Base-by-base conservation (phyloP, 345 rosid species). In the Alliaria petiolata region DNA sequence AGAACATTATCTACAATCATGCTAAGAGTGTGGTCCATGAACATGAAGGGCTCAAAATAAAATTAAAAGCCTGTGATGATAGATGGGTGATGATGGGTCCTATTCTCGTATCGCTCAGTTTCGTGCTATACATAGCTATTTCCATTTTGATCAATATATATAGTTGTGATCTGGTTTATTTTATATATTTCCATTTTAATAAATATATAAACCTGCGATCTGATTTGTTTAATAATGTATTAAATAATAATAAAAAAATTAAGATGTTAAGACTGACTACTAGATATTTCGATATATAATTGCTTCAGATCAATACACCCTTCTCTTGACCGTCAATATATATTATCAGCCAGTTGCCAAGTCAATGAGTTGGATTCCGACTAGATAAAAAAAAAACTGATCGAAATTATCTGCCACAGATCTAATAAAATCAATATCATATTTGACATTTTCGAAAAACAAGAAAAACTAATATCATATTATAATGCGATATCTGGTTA, bases 271-370 rank as follows among this genome's bases (percentile, higher is more conserved):
- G 9, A 3, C 36, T 28, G 35, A 65, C 47, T 4, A 10, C 0
- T 8, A 47, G 12, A 34, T 45, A 16, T 17, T 50, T 20, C 2
- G 6, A 55, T 26, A 7, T 38, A 39, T 39, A 49, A 13, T 34
- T 61, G 60, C 33, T 49, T 28, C 38, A 54, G 11, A 62, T 60
- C 36, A 30, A 11, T 10, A 40, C 31, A 50, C 52, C 31, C 36
- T 22, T 44, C 14, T 59, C 19, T 10, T 52, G 28, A 53, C 2
- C 16, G 43, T 35, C 28, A 19, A 12, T 42, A 62, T 42, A 62
- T 22, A 42, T 25, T 71, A 71, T 43, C 63, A 43, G 55, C 59
- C 49, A 72, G 47, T 55, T 55, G 71, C 56, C 47, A 65, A 65
- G 59, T 65, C 52, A 56, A 38, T 65, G 65, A 65, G 42, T 57